Evolutionary conservation across 2,329 filamentous ascomycete species (phyloP).

Genomic region (Beauveria sp.): DNA sequence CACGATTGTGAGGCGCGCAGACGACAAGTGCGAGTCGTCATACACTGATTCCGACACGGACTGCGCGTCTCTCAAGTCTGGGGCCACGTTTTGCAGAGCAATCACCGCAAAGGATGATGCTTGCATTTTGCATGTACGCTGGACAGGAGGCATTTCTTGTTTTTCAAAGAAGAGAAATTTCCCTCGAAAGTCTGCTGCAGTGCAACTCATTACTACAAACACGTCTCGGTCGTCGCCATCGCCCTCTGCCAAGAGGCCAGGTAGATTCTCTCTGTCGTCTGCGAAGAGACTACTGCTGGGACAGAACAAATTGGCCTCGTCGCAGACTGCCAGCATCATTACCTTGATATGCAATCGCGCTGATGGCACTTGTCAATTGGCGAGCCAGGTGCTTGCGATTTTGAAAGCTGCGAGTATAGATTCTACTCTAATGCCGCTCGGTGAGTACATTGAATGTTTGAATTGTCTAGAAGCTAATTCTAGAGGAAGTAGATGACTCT

Average conservation of each 20-base stretch:
- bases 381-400: neutral
- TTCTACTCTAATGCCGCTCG: neutral
- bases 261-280: neutral
- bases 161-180: neutral
- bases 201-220: neutral
- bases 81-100: slow-evolving; percentile 47
- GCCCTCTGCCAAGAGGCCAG: neutral
- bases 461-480: neutral
- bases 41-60: slow-evolving; percentile 52
- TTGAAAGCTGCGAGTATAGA: neutral
- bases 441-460: neutral
- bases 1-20: slow-evolving; percentile 49
- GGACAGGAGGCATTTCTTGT: neutral
- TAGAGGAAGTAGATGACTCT: neutral
- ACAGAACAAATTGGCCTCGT: slow-evolving; percentile 22
- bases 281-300: neutral
- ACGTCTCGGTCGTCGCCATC: neutral
- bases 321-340: neutral
- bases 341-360: neutral
- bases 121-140: slow-evolving; percentile 47
- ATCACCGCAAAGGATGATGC: slow-evolving; percentile 98
- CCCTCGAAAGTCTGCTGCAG: neutral
- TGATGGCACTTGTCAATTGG: neutral
- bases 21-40: neutral
- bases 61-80: slow-evolving; percentile 49